phyloP scores from a whole-genome alignment of 208 protist genomes.

The Trichomonas vaginalis region DNA sequence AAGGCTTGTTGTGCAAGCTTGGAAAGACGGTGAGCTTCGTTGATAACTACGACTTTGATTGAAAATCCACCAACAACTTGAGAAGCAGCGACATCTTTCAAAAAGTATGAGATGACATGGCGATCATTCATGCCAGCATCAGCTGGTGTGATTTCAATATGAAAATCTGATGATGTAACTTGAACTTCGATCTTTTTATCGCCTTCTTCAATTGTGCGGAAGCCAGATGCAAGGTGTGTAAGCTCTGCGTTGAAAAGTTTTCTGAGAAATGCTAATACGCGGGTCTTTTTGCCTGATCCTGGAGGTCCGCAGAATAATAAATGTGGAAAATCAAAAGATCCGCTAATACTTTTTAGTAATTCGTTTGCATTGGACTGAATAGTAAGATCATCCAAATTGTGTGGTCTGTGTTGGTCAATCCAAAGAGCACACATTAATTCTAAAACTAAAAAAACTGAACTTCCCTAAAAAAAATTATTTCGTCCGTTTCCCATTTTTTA shows the following conservation, averaged over 20 bases:
- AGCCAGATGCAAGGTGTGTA: neutral
- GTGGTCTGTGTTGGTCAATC: slow-evolving; percentile 95
- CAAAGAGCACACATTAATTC: slow-evolving; percentile 51
- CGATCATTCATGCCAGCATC: slow-evolving; percentile 88
- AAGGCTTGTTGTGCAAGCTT: slow-evolving; percentile 87
- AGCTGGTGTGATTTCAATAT: slow-evolving; percentile 96
- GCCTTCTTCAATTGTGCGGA: slow-evolving; percentile 30
- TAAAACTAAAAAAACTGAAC: too few species aligned
- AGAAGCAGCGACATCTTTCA: slow-evolving; percentile 20
- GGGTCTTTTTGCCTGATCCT: slow-evolving; percentile 53
- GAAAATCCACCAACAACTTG: slow-evolving; percentile 17
- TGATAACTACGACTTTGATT: slow-evolving; percentile 78
- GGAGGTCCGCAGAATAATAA: slow-evolving; percentile 43
- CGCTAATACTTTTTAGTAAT: slow-evolving; percentile 51
- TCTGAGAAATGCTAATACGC: slow-evolving; percentile 42
- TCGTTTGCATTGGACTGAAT: slow-evolving; percentile 64
- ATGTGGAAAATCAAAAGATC: slow-evolving; percentile 29
- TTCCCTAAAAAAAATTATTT: too few species aligned
- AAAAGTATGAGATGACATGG: slow-evolving; percentile 61
- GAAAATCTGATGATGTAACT: slow-evolving; percentile 72
- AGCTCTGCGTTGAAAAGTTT: slow-evolving; percentile 16
- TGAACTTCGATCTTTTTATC: slow-evolving; percentile 80
- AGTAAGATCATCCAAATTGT: slow-evolving; percentile 69
- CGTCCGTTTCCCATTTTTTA: too few species aligned
- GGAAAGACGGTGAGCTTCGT: slow-evolving; percentile 82